A percentile compares a stretch with the other conserved stretches of the same genome.
phyloP scores from a whole-genome alignment of 495 filamentous ascomycete species.

The Aspergillus panamensis region DNA sequence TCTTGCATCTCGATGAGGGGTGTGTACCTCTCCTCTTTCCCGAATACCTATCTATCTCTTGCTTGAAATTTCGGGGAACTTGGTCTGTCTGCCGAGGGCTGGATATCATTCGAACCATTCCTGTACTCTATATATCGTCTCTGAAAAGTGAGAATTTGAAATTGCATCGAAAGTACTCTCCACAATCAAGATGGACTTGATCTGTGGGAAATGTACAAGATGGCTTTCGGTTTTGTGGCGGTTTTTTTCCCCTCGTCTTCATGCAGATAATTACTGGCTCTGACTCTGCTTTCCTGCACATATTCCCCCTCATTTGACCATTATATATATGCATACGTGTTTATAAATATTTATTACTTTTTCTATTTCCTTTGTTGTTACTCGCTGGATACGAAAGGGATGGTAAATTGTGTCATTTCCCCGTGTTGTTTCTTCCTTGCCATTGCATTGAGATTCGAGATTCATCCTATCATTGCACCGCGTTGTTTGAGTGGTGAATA shows the following conservation, averaged over 20 bases:
- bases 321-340: background rate
- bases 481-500: too few relatives aligned
- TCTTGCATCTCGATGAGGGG: too few relatives aligned
- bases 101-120: too few relatives aligned
- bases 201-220: slow-evolving; percentile 1
- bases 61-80: too few relatives aligned
- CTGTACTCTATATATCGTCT: background rate
- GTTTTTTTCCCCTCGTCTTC: background rate
- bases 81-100: too few relatives aligned
- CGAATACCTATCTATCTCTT: background rate
- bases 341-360: background rate
- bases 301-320: background rate
- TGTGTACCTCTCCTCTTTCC: too few relatives aligned
- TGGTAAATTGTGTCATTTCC: background rate
- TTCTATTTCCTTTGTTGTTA: background rate
- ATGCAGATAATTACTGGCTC: background rate
- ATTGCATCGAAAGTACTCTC: slow-evolving; percentile 14
- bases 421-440: background rate
- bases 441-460: background rate
- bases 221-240: background rate
- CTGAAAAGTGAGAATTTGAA: background rate
- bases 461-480: background rate
- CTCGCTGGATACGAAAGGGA: background rate
- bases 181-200: slow-evolving; percentile 13
- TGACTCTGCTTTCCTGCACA: slow-evolving; percentile 9